phyloP scores from a whole-genome alignment of 495 filamentous ascomycete species.

The Pyronema domesticum region DNA sequence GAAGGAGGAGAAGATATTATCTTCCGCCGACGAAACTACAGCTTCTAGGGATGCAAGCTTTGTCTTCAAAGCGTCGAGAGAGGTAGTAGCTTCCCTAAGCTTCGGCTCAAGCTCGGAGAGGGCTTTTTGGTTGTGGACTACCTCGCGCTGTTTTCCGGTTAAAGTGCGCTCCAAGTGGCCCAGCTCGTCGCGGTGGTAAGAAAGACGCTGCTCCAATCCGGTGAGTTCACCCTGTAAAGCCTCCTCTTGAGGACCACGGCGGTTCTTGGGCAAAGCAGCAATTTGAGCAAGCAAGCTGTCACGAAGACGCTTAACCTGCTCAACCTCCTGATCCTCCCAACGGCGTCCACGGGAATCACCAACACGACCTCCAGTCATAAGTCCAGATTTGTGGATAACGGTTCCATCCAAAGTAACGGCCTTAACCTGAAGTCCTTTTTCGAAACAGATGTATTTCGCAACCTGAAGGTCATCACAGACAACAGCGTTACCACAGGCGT shows the following conservation, averaged over 20 bases:
- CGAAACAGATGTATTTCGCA: constrained; percentile 79
- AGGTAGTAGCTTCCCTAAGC: constrained; percentile 49
- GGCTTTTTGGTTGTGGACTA: constrained; percentile 51
- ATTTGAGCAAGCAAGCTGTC: constrained; percentile 61
- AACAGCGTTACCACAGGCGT: constrained; percentile 88
- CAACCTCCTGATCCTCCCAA: constrained; percentile 78
- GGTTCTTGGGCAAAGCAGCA: constrained; percentile 52
- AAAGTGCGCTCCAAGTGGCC: constrained; percentile 57
- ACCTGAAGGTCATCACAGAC: constrained; percentile 76
- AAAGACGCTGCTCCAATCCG: constrained; percentile 62
- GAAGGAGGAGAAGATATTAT: constrained; percentile 74
- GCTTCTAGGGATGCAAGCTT: constrained; percentile 50
- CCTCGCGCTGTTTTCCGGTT: constrained; percentile 66
- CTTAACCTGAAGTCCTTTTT: constrained; percentile 70
- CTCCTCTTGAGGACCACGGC: constrained; percentile 59
- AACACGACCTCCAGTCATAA: constrained; percentile 85
- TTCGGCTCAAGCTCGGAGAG: constrained; percentile 60
- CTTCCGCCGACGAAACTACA: constrained; percentile 71
- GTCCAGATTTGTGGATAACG: constrained; percentile 90
- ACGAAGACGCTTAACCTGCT: constrained; percentile 37
- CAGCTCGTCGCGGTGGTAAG: constrained; percentile 55
- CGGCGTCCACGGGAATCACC: constrained; percentile 54
- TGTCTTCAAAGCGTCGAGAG: constrained; percentile 46
- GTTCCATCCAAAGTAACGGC: constrained; percentile 83
- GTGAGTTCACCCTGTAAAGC: constrained; percentile 59